phyloP scores from a whole-genome alignment of 495 filamentous ascomycete genomes.

The Annulohypoxylon maeteangense region DNA sequence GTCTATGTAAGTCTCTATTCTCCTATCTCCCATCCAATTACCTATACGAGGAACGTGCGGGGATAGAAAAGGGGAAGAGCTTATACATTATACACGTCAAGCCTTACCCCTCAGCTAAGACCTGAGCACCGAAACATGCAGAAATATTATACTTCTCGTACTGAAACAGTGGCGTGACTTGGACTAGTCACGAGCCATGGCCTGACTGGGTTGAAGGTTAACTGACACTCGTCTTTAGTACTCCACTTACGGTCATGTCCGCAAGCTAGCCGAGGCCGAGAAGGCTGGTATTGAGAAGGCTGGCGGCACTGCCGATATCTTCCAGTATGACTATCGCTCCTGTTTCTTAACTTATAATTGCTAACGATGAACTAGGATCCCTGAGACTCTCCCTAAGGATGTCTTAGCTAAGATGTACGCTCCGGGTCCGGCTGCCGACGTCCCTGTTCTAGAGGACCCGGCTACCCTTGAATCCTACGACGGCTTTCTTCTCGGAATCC shows the following conservation, averaged over 20 bases:
- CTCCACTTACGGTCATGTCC: conserved; percentile 95
- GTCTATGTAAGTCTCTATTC: conserved; percentile 73
- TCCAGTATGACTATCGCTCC: conserved; percentile 68
- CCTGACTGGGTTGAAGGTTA: not conserved
- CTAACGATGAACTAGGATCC: conserved; percentile 63
- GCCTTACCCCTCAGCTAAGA: not conserved
- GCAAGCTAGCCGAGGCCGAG: conserved; percentile 83
- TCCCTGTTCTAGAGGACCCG: conserved; percentile 73
- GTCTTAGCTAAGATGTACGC: conserved; percentile 88
- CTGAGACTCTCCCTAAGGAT: conserved; percentile 86
- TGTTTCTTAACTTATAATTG: not conserved
- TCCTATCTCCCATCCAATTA: not conserved
- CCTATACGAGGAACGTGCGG: not conserved
- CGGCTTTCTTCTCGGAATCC: conserved; percentile 93
- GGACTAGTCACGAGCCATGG: conserved; percentile 8
- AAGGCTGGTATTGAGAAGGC: conserved; percentile 89
- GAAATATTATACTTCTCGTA: conserved; percentile 1
- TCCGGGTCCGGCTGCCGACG: conserved; percentile 73
- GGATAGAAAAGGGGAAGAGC: not conserved
- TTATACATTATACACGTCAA: conserved; percentile 4
- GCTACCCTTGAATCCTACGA: conserved; percentile 80
- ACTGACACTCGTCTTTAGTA: conserved; percentile 67
- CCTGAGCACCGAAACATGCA: conserved; percentile 17
- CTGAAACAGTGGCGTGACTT: not conserved
- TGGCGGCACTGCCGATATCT: conserved; percentile 81